Conservation (phyloP, 2,329 filamentous ascomycete species). For the Orbilia quercus region DNA sequence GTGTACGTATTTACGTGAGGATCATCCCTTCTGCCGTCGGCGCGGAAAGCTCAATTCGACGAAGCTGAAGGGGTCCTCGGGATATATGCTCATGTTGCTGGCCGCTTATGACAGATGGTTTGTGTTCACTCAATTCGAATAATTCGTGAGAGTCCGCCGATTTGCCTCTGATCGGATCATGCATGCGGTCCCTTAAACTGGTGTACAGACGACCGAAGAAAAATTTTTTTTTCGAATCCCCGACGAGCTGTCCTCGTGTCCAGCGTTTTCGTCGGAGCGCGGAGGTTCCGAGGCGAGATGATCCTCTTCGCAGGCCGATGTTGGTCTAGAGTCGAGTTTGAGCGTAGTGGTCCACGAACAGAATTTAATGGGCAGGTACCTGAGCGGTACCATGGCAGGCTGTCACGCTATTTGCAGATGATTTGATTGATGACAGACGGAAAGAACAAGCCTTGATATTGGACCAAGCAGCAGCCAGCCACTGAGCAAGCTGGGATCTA, state of each 20-base stretch:
- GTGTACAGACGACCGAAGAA: constrained; percentile 16
- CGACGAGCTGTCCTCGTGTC: constrained; percentile 53
- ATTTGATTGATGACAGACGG: constrained; percentile 44
- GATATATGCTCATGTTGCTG: constrained; percentile 13
- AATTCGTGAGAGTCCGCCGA: constrained; percentile 31
- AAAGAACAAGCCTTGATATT: constrained; percentile 24
- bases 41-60: constrained; percentile 13
- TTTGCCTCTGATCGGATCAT: constrained; percentile 41
- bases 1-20: not conserved
- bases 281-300: constrained; percentile 54
- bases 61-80: too few relatives aligned
- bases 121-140: not conserved
- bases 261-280: constrained; percentile 50
- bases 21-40: constrained; percentile 35
- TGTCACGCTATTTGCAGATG: constrained; percentile 56
- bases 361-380: constrained; percentile 38
- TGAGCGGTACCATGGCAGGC: constrained; percentile 19
- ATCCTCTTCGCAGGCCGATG: constrained; percentile 16
- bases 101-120: constrained; percentile 28
- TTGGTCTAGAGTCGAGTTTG: constrained; percentile 5
- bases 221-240: constrained; percentile 31
- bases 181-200: constrained; percentile 16
- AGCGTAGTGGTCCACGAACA: not conserved
- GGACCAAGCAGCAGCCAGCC: constrained; percentile 47
- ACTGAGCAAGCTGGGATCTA: constrained; percentile 52